phyloP scores from a whole-genome alignment of 2,329 filamentous ascomycete species.

The Chaetothyriales sp. region DNA sequence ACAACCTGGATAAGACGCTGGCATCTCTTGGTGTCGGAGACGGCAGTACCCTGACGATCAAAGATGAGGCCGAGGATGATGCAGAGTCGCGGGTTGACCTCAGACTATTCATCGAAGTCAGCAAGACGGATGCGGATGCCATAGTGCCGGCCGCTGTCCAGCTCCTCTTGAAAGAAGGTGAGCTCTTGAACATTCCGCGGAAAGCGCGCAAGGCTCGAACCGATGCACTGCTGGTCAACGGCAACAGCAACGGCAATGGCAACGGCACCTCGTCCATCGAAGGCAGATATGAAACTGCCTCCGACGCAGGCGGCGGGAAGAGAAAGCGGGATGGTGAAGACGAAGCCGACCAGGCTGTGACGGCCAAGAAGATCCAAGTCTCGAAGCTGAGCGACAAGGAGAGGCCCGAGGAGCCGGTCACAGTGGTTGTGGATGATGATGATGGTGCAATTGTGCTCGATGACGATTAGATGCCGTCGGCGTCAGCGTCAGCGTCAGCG shows the following conservation, averaged over 20 bases:
- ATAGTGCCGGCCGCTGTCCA: slow-evolving; percentile 26
- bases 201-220: slow-evolving; percentile 27
- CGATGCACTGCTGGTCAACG: not conserved
- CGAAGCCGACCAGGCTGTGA: slow-evolving; percentile 18
- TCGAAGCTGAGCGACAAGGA: slow-evolving; percentile 26
- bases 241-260: slow-evolving; percentile 1
- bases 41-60: slow-evolving; percentile 65
- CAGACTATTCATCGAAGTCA: slow-evolving; percentile 39
- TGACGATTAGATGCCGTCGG: slow-evolving; percentile 36
- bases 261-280: slow-evolving; percentile 8
- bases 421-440: slow-evolving; percentile 32
- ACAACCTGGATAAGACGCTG: slow-evolving; percentile 69
- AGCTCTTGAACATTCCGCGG: slow-evolving; percentile 29
- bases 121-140: slow-evolving; percentile 21
- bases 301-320: not conserved
- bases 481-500: no score
- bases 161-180: slow-evolving; percentile 21
- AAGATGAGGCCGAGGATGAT: slow-evolving; percentile 53
- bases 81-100: slow-evolving; percentile 53
- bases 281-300: slow-evolving; percentile 1
- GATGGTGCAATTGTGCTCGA: slow-evolving; percentile 51
- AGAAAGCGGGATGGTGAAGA: slow-evolving; percentile 25
- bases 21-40: slow-evolving; percentile 58
- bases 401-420: no score
- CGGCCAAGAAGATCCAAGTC: not conserved